Conservation (phyloP, 371 early-diverging fungal genomes). For the Syncephalastrum monosporum region DNA sequence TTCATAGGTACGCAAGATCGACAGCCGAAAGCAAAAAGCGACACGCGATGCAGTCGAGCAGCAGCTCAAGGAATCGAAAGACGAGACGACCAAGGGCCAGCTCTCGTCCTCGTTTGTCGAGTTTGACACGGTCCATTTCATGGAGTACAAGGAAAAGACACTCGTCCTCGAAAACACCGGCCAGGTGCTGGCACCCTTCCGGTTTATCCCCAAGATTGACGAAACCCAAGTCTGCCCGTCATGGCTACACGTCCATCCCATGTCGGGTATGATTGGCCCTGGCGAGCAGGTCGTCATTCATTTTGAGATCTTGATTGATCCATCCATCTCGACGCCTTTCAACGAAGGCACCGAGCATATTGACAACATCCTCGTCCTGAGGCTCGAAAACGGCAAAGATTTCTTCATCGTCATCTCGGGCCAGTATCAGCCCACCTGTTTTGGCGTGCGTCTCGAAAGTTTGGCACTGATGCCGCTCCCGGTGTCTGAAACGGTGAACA, state of each 20-base stretch:
- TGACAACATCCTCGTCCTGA: constrained; percentile 80
- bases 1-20: constrained; percentile 39
- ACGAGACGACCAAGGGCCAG: constrained; percentile 76
- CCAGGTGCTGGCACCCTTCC: constrained; percentile 66
- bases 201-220: constrained; percentile 66
- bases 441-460: constrained; percentile 67
- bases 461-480: constrained; percentile 60
- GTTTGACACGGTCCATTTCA: constrained; percentile 80
- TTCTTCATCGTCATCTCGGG: constrained; percentile 79
- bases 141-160: constrained; percentile 53
- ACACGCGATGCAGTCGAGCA: constrained; percentile 62
- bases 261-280: constrained; percentile 68
- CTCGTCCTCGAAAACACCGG: constrained; percentile 79
- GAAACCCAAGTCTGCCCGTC: constrained; percentile 53
- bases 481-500: constrained; percentile 22
- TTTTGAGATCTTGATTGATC: constrained; percentile 69
- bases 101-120: constrained; percentile 62
- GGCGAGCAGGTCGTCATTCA: constrained; percentile 64
- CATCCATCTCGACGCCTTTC: constrained; percentile 59
- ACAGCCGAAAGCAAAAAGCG: constrained; percentile 52
- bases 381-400: constrained; percentile 79
- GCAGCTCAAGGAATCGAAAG: constrained; percentile 77
- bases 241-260: constrained; percentile 70
- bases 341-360: constrained; percentile 66
- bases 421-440: constrained; percentile 70